Base-by-base conservation (phyloP, 148 eudicot genomes). In the Fagopyrum homotropicum region DNA sequence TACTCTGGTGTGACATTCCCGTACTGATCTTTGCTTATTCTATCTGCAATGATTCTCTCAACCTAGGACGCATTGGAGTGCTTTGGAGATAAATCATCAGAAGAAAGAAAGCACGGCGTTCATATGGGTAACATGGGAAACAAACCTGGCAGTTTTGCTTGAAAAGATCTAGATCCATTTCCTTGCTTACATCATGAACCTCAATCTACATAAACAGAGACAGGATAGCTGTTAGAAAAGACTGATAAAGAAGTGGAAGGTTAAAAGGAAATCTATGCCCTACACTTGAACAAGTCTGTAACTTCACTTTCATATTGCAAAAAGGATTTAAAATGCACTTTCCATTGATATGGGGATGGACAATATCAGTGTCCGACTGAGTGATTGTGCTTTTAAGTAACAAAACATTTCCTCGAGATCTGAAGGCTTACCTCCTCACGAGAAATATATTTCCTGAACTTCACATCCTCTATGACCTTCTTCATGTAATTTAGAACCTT, bases 151-250 rank as follows among this genome's bases (percentile, higher is more conserved):
- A 88, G 56, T 96, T 89, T 78, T 88, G 92, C 81, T 90, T 92
- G 83, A 89, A 92, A 69, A 96, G 92, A 86, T 90, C 97, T 88
- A 96, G 81, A 83, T 96, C 99, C 99, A 96, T 96, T 80, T 96
- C 99, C 87, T 96, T 96, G 90, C 99, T 93, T 77, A 96, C 98
- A 75, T 96, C 99, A 85, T 89, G 90, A 75, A 92, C 94, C 88
- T 96, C 99, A 84, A 96, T 89, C 99, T 96, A 82, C n/a, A 72
- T 48, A 80, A 76, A 59, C 44, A 17, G 14, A 71, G 43, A 60
- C 44, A 77, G 11, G 45, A 74, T 45, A 45, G 9, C 35, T 44
- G 44, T 77, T 66, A 81, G 55, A 77, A 75, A 76, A 54, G 69
- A 56, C 35, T 57, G 52, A 10, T 55, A 9, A 45, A 7, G 10